Evolutionary conservation across 192 early-diverging fungal genomes (phyloP), one percentile per base, ranked within the genome.

Genomic region (Backusella australiensis): DNA sequence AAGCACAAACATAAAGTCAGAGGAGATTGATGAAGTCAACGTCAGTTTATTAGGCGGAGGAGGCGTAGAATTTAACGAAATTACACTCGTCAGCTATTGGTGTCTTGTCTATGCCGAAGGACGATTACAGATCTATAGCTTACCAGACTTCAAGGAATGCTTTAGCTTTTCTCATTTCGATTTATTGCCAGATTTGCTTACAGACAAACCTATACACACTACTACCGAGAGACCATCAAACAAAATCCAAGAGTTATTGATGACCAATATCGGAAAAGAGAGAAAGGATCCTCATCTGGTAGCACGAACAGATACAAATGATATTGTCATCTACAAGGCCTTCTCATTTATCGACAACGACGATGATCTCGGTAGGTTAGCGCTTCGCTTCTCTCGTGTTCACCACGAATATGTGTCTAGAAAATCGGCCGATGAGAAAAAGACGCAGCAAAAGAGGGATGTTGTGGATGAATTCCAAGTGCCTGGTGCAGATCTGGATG

Each of bases 291-390:
- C 91, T 11, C 94, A 95, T 74, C 77, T 96, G 26, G 84, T 96
- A 63, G 86, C 82, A 29, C 87, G 91, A 39, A 91, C 92, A 8
- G 83, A 80, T 29, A 81, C 85, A 9, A 84, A 87, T 11, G 93
- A 96, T 75, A 85, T 96, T 11, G 81, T 91, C 9, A 88, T 94
- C 1, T 96, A 95, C 80, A 87, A 89, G 74, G 87, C 86, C 9
- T 90, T 89, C 74, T 78, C 80, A 46, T 88, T 88, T 74, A 72
- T 89, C 17, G 83, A 88, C 4, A 82, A 85, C 11, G 46, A 74
- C 39, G 35, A 78, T 71, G 5, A 77, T 39, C 15, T 56, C 0
- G 77, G 87, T 38, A 88, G 92, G 32, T 82, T 95, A 4, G 91
- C 90, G 2, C 79, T 93, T 32, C 87, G 91, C 34, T 90, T 95